phyloP scores from a whole-genome alignment of 2,329 filamentous ascomycete species.

The Fonsecaea nubica region DNA sequence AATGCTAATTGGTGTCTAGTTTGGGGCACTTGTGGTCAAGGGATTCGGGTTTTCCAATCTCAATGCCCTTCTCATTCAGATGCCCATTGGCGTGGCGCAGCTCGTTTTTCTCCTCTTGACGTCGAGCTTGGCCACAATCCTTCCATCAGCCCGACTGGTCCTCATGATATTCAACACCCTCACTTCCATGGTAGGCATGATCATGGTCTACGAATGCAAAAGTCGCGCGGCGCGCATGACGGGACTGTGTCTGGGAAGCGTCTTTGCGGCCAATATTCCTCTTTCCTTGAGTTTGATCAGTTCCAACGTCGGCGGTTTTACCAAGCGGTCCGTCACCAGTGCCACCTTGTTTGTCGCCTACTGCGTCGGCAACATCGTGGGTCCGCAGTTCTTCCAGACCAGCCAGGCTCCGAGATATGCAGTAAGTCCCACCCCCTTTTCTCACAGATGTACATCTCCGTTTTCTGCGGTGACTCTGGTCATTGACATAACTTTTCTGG shows the following conservation, averaged over 20 bases:
- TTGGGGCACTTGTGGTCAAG: slow-evolving; percentile 46
- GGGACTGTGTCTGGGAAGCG: slow-evolving; percentile 44
- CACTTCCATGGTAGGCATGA: slow-evolving; percentile 44
- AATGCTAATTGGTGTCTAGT: slow-evolving; percentile 39
- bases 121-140: slow-evolving; percentile 41
- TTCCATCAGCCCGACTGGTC: slow-evolving; percentile 42
- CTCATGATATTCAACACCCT: slow-evolving; percentile 46
- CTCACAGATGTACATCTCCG: background rate
- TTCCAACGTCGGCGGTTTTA: slow-evolving; percentile 61
- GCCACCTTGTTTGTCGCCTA: slow-evolving; percentile 61
- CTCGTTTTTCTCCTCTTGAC: slow-evolving; percentile 45
- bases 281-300: slow-evolving; percentile 54
- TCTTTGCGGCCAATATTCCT: slow-evolving; percentile 48
- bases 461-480: slow-evolving; percentile 39
- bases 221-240: slow-evolving; percentile 43
- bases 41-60: slow-evolving; percentile 49
- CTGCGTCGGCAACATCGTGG: slow-evolving; percentile 62
- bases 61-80: slow-evolving; percentile 46
- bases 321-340: slow-evolving; percentile 61
- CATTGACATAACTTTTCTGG: slow-evolving; percentile 39
- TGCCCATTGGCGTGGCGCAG: slow-evolving; percentile 46
- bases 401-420: slow-evolving; percentile 58
- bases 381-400: slow-evolving; percentile 59
- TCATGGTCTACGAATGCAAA: slow-evolving; percentile 45
- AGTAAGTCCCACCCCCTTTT: slow-evolving; percentile 16